Evolutionary conservation across 345 rosid species (phyloP), one percentile per base, ranked within the genome.

Genomic region (Ailanthus altissimus): DNA sequence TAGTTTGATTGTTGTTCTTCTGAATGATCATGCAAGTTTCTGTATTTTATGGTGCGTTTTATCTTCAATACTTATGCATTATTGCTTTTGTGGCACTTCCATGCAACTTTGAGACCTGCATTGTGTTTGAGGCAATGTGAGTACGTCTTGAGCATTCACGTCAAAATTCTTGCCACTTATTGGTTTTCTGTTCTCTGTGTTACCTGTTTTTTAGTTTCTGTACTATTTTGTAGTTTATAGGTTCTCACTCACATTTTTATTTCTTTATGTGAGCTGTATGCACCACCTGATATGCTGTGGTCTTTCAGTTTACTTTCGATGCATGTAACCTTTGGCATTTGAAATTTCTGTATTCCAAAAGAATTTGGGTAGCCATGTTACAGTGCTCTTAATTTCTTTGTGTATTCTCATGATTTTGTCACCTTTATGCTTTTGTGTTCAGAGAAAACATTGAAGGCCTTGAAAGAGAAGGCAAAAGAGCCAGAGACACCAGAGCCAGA

Each of bases 401-500:
- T n/a, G n/a, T n/a, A n/a, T n/a, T n/a, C n/a, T n/a, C n/a, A n/a
- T n/a, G n/a, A n/a, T n/a, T n/a, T n/a, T n/a, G 4, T 26, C 4
- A 5, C 47, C 59, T 45, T 58, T 59, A 3, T 58, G 50, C 25
- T 45, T 59, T 70, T 75, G 40, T 28, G 13, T 76, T 7, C 78
- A 94, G 98, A 92, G 88, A 87, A 82, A 51, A 89, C 89, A 12
- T 81, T 89, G 83, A 90, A 81, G 79, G 93, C 87, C 69, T 80
- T 91, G 83, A 85, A 86, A 76, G 98, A 92, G 71, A 90, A 83
- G 73, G 92, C 81, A 61, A 91, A 86, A 75, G 95, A 92, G 81
- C 85, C 92, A 7, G 88, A 84, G 73, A 88, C 83, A 42, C 90
- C 92, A 0, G 95, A 93, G 77, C 94, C 94, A 54, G 97, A 93